Evolutionary conservation across 2,329 filamentous ascomycete genomes (phyloP).

Genomic region (Colletotrichum spaethianum): DNA sequence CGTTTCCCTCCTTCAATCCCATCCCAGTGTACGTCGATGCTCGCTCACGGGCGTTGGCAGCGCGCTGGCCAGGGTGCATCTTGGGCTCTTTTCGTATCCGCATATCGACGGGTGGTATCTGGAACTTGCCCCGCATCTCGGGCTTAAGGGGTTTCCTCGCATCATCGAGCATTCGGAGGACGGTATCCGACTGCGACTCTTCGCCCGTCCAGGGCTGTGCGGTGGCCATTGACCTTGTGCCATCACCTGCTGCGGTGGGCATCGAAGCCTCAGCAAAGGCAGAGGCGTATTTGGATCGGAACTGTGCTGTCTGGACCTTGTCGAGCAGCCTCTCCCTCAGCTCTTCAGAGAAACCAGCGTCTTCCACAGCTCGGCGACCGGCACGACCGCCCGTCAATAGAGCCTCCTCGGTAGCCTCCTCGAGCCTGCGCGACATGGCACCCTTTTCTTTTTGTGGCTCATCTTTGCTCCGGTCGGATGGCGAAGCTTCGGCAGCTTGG

Average conservation of each 20-base stretch:
- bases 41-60: constrained; percentile 70
- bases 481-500: constrained; percentile 13
- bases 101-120: constrained; percentile 66
- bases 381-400: constrained; percentile 71
- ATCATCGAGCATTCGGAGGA: constrained; percentile 88
- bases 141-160: constrained; percentile 78
- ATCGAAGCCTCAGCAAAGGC: constrained; percentile 65
- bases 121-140: constrained; percentile 61
- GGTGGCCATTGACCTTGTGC: constrained; percentile 77
- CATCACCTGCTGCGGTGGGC: constrained; percentile 73
- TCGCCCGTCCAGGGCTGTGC: constrained; percentile 83
- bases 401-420: constrained; percentile 75
- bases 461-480: neutral
- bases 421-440: constrained; percentile 69
- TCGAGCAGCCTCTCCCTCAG: constrained; percentile 71
- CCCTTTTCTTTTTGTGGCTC: constrained; percentile 47
- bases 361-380: constrained; percentile 71
- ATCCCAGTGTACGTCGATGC: constrained; percentile 66
- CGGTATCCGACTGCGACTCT: constrained; percentile 81
- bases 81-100: constrained; percentile 59
- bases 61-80: constrained; percentile 61
- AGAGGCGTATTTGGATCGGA: constrained; percentile 64
- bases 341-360: constrained; percentile 75
- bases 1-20: constrained; percentile 61
- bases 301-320: constrained; percentile 69